Evolutionary conservation across 202 grass and related monocot genomes (phyloP).

Genomic region (Setaria italica): DNA sequence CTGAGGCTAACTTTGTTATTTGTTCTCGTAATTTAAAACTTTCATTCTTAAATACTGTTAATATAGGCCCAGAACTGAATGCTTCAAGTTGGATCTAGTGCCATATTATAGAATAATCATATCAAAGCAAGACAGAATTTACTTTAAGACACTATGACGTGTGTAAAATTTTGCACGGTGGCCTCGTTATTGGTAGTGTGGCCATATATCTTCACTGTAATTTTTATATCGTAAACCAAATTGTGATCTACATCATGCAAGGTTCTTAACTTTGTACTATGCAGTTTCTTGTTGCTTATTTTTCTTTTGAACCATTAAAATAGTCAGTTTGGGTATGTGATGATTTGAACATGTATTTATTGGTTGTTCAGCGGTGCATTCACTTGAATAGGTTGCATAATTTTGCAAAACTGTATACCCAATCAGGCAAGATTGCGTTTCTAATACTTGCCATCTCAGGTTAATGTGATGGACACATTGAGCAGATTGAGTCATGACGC

Average conservation of each 20-base stretch:
- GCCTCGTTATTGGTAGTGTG: not conserved
- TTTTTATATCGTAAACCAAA: not conserved
- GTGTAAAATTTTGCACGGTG: not conserved
- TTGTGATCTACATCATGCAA: not conserved
- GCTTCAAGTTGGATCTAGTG: slow-evolving; percentile 3
- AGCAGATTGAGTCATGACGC: slow-evolving; percentile 99
- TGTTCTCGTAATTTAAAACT: not conserved
- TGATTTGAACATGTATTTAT: not conserved
- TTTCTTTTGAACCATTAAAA: not conserved
- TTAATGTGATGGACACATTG: slow-evolving; percentile 99
- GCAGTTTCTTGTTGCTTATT: not conserved
- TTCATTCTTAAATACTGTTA: no score
- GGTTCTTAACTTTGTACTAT: not conserved
- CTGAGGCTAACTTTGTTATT: not conserved
- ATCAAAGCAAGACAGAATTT: not conserved
- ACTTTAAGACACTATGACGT: no score
- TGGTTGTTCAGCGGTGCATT: not conserved
- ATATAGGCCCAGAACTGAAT: not conserved
- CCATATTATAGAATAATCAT: not conserved
- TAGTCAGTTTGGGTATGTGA: no score
- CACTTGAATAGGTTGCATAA: not conserved
- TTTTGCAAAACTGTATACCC: not conserved
- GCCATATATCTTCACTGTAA: not conserved
- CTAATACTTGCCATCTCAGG: slow-evolving; percentile 59
- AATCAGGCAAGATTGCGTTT: slow-evolving; percentile 13